These are phyloP conservation scores for Aspergillus alliaceus DNA, from an alignment of 2,329 filamentous ascomycete genomes.

Conservation along the genomic window DNA sequence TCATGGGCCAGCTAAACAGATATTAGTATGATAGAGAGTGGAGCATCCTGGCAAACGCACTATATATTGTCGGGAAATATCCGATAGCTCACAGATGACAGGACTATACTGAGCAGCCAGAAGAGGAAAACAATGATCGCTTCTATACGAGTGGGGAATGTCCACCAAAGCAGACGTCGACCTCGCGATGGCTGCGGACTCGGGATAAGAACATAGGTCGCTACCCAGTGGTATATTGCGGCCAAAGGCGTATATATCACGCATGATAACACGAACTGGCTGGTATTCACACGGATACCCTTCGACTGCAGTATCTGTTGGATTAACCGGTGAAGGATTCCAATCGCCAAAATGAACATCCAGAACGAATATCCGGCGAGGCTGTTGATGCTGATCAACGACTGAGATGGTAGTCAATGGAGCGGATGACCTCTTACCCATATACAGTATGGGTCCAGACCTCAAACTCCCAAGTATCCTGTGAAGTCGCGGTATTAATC, in stretches of 20 bases:
- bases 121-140: conserved; percentile 46
- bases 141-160: conserved; percentile 51
- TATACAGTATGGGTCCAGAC: conserved; percentile 38
- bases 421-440: conserved; percentile 29
- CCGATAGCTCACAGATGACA: conserved; percentile 48
- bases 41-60: conserved; percentile 26
- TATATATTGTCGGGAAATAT: conserved; percentile 50
- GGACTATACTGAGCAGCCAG: conserved; percentile 44
- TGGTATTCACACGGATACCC: not conserved
- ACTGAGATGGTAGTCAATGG: not conserved
- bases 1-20: conserved; percentile 26
- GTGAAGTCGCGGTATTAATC: not conserved
- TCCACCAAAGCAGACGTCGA: conserved; percentile 44
- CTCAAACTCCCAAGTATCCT: conserved; percentile 35
- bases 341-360: conserved; percentile 36
- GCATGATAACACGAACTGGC: not conserved
- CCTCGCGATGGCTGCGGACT: conserved; percentile 45
- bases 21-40: conserved; percentile 5
- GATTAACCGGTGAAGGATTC: conserved; percentile 32
- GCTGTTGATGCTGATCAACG: conserved; percentile 13
- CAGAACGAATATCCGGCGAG: conserved; percentile 42
- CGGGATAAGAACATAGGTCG: conserved; percentile 44
- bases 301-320: conserved; percentile 19
- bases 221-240: conserved; percentile 30
- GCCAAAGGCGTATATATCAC: conserved; percentile 6